Evolutionary conservation across 257 asterid species (phyloP), one percentile per base, ranked within the genome.

Genomic region (Echium plantagineum): DNA sequence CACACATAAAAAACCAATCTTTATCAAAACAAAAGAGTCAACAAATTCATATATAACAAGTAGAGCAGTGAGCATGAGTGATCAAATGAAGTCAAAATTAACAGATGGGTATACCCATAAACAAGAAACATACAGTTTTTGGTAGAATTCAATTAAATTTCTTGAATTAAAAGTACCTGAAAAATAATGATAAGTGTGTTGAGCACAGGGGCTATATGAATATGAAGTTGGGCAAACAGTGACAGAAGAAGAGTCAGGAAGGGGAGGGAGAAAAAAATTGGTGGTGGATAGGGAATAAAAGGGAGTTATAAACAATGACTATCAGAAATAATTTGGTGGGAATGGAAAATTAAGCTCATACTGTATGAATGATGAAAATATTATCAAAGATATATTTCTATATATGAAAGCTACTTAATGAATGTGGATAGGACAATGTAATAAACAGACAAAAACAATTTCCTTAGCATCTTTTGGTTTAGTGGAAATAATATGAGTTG

Each of bases 171-270:
- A n/a, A 56, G 42, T 56, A 56, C n/a, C 28, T 16, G 38, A 22
- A 20, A 16, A 21, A 56, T 56, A 10, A 9, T 16, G 28, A n/a
- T 21, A 12, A 21, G 42, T 13, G 5, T 56, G 28, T 21, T 22
- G 21, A 35, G 32, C 38, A 56, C 28, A 56, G 22, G 35, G 59
- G 35, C 0, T 30, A 2, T n/a, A n/a, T n/a, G n/a, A n/a, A 35
- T 7, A 35, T 35, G 47, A 35, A 35, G 6, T 35, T 3, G 1
- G 6, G 16, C 18, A 55, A 56, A 22, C 8, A 53, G 57, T 53
- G 57, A n/a, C 1, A 24, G 80, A 72, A 78, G 64, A 72, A 78
- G 64, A 69, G 35, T 68, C 65, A 63, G 60, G 76, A 73, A 28
- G 32, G 32, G 32, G 32, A 63, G 15, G 61, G 58, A 16, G 15